phyloP scores from a whole-genome alignment of 2,329 filamentous ascomycete species.

The Exophiala xenobiotica region DNA sequence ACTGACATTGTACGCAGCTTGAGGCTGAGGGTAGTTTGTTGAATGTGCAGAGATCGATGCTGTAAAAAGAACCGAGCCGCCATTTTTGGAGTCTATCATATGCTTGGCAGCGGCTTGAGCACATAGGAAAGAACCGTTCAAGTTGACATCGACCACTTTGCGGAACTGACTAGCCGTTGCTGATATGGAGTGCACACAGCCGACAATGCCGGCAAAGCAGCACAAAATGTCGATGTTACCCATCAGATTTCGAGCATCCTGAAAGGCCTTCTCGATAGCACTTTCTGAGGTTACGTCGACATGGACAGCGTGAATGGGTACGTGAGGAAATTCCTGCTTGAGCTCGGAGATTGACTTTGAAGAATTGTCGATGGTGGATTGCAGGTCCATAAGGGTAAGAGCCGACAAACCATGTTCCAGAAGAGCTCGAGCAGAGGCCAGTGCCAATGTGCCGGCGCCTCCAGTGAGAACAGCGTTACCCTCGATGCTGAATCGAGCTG shows the following conservation, averaged over 20 bases:
- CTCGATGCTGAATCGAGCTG: conserved; percentile 34
- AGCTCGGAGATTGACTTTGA: conserved; percentile 49
- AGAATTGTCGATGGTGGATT: conserved; percentile 40
- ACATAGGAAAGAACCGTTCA: conserved; percentile 67
- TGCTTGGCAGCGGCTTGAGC: conserved; percentile 62
- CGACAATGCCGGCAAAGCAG: conserved; percentile 69
- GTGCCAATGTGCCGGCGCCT: conserved; percentile 63
- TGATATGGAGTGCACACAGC: conserved; percentile 60
- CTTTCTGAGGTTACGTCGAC: conserved; percentile 59
- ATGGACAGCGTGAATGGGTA: conserved; percentile 50
- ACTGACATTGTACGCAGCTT: conserved; percentile 67
- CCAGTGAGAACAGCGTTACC: conserved; percentile 55
- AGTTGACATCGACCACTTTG: conserved; percentile 67
- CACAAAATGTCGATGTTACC: conserved; percentile 47
- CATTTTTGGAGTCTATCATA: conserved; percentile 56
- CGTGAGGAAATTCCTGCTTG: conserved; percentile 53
- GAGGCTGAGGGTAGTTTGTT: conserved; percentile 61
- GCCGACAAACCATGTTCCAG: conserved; percentile 66
- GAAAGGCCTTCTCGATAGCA: conserved; percentile 47
- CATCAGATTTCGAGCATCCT: conserved; percentile 37
- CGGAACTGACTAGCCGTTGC: conserved; percentile 61
- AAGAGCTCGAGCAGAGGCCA: conserved; percentile 59
- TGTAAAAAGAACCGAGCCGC: conserved; percentile 65
- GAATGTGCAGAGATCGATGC: conserved; percentile 59
- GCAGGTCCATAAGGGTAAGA: conserved; percentile 61